Evolutionary conservation across 2,329 filamentous ascomycete species (phyloP), one percentile per base, ranked within the genome.

Genomic region (Colletotrichum sp.): DNA sequence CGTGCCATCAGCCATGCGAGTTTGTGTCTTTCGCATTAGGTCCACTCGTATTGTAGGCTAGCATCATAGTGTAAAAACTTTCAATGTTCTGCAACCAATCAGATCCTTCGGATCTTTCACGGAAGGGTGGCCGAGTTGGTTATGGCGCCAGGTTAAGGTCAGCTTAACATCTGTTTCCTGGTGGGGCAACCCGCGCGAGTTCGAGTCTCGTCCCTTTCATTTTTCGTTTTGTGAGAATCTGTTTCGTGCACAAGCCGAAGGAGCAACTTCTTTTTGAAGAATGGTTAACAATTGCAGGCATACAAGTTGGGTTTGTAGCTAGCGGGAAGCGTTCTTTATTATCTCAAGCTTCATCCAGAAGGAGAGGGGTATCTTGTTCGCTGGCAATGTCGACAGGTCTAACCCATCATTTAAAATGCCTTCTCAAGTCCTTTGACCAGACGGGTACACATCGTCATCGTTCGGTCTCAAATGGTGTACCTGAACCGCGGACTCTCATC

Each of bases 401-500:
- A 21, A 6, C 44, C 44, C n/a, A 21, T 52, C 44, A 8, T 21
- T 9, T n/a, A 12, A n/a, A 1, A 49, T 13, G 44, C 44, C 44
- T 52, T 52, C 4, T 13, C 18, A 5, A 52, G 44, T 52, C 6
- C 12, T 52, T 24, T 52, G 39, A 12, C 12, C 44, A 52, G 44
- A 1, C 44, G 10, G 0, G 0, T 52, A 1, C 36, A 4, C 32
- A 30, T 49, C 9, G 4, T 39, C 5, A 2, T 24, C 39, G 8
- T 12, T 32, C 5, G 13, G 4, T 16, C 18, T 80, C 59, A 87
- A 15, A 83, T 84, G 1, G 88, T 89, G 77, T 89, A 90, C 67
- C 84, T 83, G 78, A 86, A 90, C 59, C 84, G 84, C 34, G 88
- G 89, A 49, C 88, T 90, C 70, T 90, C 89, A 24, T 90, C 89